Conservation (phyloP, 1,139 yeast genomes). For the Geotrichum armillariae region DNA sequence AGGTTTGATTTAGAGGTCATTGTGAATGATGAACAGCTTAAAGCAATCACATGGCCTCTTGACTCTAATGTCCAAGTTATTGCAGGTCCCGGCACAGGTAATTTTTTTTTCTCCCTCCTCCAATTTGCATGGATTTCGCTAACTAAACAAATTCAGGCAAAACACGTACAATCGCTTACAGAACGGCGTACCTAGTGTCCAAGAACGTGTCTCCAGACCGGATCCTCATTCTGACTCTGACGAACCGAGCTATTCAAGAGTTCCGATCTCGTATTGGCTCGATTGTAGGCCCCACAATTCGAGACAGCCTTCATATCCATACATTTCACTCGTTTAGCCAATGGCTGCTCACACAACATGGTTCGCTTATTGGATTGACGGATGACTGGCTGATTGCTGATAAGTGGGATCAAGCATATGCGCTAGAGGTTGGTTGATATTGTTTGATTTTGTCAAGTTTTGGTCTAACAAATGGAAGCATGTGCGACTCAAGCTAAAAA, state of each 20-base stretch:
- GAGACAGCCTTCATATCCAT: conserved; percentile 60
- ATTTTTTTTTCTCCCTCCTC: background rate
- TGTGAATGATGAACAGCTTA: conserved; percentile 58
- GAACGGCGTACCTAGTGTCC: conserved; percentile 69
- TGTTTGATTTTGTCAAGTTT: background rate
- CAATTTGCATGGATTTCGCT: conserved; percentile 10
- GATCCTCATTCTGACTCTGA: conserved; percentile 83
- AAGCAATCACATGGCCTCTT: conserved; percentile 60
- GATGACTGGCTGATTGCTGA: conserved; percentile 58
- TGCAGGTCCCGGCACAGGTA: conserved; percentile 86
- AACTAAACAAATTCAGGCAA: conserved; percentile 51
- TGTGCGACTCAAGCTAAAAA: conserved; percentile 9
- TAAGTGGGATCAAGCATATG: conserved; percentile 57
- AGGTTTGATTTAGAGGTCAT: conserved; percentile 11
- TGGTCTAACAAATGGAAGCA: background rate
- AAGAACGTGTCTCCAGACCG: conserved; percentile 54
- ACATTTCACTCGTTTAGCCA: conserved; percentile 84
- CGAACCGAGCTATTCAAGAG: conserved; percentile 86
- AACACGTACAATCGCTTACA: conserved; percentile 74
- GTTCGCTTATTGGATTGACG: conserved; percentile 50
- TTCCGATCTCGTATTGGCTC: conserved; percentile 60
- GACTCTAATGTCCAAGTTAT: conserved; percentile 66
- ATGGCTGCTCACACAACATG: conserved; percentile 57
- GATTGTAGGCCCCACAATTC: conserved; percentile 26
- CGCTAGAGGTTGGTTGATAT: conserved; percentile 36